Percentiles rank a stretch among this genome's conserved stretches.
Evolutionary conservation across 2,329 filamentous ascomycete species (phyloP).

Genomic region (Hirsutella minnesotensis): DNA sequence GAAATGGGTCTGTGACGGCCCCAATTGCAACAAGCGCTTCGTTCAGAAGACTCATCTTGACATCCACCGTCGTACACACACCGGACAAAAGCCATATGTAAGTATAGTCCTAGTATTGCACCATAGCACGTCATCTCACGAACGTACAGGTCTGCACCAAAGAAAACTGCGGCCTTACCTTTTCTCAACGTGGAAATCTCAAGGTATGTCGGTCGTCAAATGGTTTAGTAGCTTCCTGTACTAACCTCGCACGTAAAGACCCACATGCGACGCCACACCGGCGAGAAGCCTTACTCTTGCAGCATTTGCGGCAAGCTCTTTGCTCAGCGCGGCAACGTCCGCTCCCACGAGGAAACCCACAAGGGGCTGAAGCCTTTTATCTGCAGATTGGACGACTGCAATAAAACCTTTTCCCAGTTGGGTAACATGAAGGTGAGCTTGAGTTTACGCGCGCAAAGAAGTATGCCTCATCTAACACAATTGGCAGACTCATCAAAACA

Average conservation of each 20-base stretch:
- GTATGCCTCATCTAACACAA: not conserved
- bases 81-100: conserved; percentile 82
- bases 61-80: conserved; percentile 81
- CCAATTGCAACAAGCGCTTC: conserved; percentile 71
- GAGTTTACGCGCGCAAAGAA: too few relatives aligned
- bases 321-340: conserved; percentile 75
- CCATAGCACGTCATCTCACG: conserved; percentile 9
- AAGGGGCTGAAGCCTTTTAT: conserved; percentile 64
- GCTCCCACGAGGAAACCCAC: conserved; percentile 74
- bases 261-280: conserved; percentile 77
- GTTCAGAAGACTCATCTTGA: conserved; percentile 87
- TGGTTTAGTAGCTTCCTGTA: too few relatives aligned
- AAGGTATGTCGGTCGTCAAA: conserved; percentile 44
- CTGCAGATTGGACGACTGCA: conserved; percentile 73
- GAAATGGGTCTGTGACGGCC: conserved; percentile 61
- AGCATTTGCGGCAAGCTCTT: conserved; percentile 71
- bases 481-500: conserved; percentile 75
- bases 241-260: conserved; percentile 37
- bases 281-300: conserved; percentile 75
- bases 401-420: conserved; percentile 78
- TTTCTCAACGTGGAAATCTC: conserved; percentile 84
- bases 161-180: conserved; percentile 62
- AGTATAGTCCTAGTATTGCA: conserved; percentile 22
- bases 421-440: conserved; percentile 74
- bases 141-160: conserved; percentile 51